Conservation (phyloP, 352 stramenopile genomes). For the Blastocystis sp. region DNA sequence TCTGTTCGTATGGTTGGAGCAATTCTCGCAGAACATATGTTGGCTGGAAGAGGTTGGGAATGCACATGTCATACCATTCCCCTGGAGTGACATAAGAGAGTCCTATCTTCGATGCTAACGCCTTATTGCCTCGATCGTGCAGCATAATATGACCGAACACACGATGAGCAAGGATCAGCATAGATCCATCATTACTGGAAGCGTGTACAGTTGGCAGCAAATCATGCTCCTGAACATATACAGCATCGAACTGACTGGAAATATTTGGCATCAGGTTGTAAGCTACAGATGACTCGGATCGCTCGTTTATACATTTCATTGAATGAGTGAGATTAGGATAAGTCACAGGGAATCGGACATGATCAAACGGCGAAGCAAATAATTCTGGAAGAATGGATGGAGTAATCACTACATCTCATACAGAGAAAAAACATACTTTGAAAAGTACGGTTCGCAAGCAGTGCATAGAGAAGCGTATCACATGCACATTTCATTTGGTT, state of each 20-base stretch:
- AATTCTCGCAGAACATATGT: neutral
- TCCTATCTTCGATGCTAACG: neutral
- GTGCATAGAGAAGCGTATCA: neutral
- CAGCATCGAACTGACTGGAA: neutral
- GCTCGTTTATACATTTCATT: too few species aligned
- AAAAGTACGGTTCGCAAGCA: neutral
- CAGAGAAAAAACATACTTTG: neutral
- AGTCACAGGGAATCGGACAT: neutral
- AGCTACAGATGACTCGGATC: too few species aligned
- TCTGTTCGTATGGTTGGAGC: neutral
- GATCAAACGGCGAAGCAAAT: neutral
- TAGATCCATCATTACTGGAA: neutral
- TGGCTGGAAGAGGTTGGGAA: conserved; percentile 26
- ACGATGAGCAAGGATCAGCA: neutral
- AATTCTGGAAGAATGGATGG: neutral
- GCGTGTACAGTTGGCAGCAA: neutral
- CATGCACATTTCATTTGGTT: conserved; percentile 40
- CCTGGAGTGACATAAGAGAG: neutral
- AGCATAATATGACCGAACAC: conserved; percentile 12
- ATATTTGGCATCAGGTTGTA: neutral
- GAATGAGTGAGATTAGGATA: too few species aligned
- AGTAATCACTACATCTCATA: neutral
- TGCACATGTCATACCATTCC: conserved; percentile 41
- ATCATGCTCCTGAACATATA: neutral
- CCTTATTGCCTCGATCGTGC: neutral